Evolutionary conservation across 768 basidiomycete species (phyloP).

Genomic region (Antrodiella citrinella): DNA sequence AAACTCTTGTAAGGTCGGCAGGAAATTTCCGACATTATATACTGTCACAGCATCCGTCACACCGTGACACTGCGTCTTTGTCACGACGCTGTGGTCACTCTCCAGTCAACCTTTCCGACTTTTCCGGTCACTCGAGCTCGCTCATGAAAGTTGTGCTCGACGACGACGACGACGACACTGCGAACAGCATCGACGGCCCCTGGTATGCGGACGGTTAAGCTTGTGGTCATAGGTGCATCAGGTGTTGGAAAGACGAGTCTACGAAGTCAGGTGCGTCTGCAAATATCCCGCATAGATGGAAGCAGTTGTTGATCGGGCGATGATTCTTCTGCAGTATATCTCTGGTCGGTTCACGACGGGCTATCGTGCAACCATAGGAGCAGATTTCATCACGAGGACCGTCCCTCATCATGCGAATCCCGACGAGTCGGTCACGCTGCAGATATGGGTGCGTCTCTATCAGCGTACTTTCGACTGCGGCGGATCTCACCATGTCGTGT

Average conservation of each 20-base stretch:
- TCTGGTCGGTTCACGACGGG: slow-evolving; percentile 66
- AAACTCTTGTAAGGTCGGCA: no score
- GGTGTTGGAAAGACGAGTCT: slow-evolving; percentile 84
- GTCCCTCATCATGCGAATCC: slow-evolving; percentile 50
- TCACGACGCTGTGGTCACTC: no score
- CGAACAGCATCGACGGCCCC: neutral
- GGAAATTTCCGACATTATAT: no score
- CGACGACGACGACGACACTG: neutral
- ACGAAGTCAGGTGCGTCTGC: slow-evolving; percentile 53
- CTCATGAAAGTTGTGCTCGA: neutral
- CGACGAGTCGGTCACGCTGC: slow-evolving; percentile 53
- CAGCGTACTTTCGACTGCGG: neutral
- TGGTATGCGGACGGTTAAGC: slow-evolving; percentile 64
- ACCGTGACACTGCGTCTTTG: no score
- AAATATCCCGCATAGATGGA: neutral
- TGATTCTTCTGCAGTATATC: slow-evolving; percentile 47
- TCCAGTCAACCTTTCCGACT: no score
- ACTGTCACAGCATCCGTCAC: no score
- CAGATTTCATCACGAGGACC: slow-evolving; percentile 80
- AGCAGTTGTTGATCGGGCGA: neutral
- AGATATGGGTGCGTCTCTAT: slow-evolving; percentile 48
- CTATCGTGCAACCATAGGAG: slow-evolving; percentile 81
- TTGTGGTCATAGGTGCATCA: slow-evolving; percentile 74
- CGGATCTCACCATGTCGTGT: slow-evolving; percentile 1
- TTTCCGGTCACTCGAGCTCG: no score